These are phyloP conservation scores for Primulina huaijiensis DNA, from an alignment of 257 asterid species.

Conservation along the genomic window DNA sequence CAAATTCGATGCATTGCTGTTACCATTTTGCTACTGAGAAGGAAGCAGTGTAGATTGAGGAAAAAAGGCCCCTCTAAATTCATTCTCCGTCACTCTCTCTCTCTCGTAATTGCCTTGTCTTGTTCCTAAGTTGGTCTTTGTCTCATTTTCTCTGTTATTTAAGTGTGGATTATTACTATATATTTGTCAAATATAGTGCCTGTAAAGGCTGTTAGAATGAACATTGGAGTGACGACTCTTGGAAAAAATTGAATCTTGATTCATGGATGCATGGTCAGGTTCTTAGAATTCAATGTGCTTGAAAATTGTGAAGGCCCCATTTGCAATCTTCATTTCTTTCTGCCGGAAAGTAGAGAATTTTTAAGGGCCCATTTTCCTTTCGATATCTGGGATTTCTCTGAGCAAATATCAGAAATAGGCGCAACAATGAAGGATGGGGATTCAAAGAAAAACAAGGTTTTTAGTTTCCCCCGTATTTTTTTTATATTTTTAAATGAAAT, in stretches of 20 bases:
- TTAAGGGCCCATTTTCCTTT: constrained; percentile 11
- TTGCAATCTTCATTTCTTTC: constrained; percentile 24
- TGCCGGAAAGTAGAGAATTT: constrained; percentile 22
- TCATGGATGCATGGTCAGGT: constrained; percentile 18
- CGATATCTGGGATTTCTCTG: constrained; percentile 17
- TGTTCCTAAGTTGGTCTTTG: constrained; percentile 47
- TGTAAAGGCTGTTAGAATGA: not conserved
- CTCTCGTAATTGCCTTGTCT: constrained; percentile 54
- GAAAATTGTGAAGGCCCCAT: constrained; percentile 40
- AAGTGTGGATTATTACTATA: constrained; percentile 21
- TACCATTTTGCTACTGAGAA: constrained; percentile 51
- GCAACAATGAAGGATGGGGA: constrained; percentile 84
- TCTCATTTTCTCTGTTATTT: constrained; percentile 47
- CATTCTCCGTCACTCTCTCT: constrained; percentile 30
- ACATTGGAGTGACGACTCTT: constrained; percentile 26
- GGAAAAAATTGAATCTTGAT: constrained; percentile 32
- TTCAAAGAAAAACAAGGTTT: constrained; percentile 85
- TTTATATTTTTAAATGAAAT: not conserved
- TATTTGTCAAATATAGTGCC: constrained; percentile 1
- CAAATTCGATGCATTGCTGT: constrained; percentile 66
- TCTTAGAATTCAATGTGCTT: constrained; percentile 26
- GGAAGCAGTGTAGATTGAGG: constrained; percentile 48
- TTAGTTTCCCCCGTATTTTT: not conserved
- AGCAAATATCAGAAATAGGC: constrained; percentile 36
- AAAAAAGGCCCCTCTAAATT: constrained; percentile 25